These are phyloP conservation scores for Colletotrichum sp. DNA, from an alignment of 2,329 filamentous ascomycete genomes.

Conservation along the genomic window DNA sequence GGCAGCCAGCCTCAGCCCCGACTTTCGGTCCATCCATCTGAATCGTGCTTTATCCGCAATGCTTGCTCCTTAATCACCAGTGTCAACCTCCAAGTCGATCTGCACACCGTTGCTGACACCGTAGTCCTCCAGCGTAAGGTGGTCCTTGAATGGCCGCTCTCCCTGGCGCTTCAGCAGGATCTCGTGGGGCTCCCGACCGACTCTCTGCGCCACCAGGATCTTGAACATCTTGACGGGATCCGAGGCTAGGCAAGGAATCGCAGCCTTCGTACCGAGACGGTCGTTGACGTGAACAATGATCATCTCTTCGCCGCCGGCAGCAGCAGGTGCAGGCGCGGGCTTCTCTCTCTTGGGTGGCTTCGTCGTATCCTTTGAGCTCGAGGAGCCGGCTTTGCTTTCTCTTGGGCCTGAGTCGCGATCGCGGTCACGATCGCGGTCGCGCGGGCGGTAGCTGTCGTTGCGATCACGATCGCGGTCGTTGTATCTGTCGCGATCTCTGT, in stretches of 20 bases:
- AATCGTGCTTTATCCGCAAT: background rate
- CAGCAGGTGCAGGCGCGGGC: slow-evolving; percentile 25
- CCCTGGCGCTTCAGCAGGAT: slow-evolving; percentile 92
- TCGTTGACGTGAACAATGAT: slow-evolving; percentile 96
- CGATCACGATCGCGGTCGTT: slow-evolving; percentile 40
- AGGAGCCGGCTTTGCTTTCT: slow-evolving; percentile 30
- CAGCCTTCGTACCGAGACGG: slow-evolving; percentile 92
- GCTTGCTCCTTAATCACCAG: slow-evolving; percentile 52
- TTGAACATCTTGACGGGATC: slow-evolving; percentile 90
- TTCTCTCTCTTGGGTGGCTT: slow-evolving; percentile 35
- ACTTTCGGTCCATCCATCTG: background rate
- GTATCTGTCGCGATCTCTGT: slow-evolving; percentile 21
- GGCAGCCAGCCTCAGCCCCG: background rate
- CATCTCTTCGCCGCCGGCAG: slow-evolving; percentile 72
- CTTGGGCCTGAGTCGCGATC: slow-evolving; percentile 23
- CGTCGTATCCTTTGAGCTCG: slow-evolving; percentile 31
- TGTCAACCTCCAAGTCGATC: slow-evolving; percentile 66
- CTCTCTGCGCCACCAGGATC: slow-evolving; percentile 86
- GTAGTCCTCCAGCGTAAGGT: slow-evolving; percentile 87
- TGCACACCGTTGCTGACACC: slow-evolving; percentile 90
- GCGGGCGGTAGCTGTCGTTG: slow-evolving; percentile 32
- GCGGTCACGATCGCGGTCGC: slow-evolving; percentile 32
- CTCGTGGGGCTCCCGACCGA: slow-evolving; percentile 88
- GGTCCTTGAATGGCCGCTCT: slow-evolving; percentile 92
- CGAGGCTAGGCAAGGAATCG: slow-evolving; percentile 85